phyloP scores from a whole-genome alignment of 768 basidiomycete species.

The Lanmaoa rubissima region DNA sequence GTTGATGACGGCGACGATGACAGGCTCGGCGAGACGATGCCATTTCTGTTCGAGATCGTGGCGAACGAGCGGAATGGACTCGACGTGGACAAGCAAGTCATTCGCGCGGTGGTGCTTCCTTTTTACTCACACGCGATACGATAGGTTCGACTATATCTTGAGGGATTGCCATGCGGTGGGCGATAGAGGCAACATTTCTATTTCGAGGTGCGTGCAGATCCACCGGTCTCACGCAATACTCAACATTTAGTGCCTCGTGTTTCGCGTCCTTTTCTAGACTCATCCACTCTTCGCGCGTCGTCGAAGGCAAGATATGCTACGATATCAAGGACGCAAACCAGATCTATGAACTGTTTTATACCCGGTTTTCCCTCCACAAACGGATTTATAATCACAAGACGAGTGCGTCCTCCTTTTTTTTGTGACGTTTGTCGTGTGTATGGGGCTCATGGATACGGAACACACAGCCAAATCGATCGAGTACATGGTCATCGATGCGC shows the following conservation, averaged over 20 bases:
- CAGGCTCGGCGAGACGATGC: slow-evolving; percentile 49
- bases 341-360: slow-evolving; percentile 47
- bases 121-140: neutral
- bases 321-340: slow-evolving; percentile 81
- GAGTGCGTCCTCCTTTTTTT: slow-evolving; percentile 23
- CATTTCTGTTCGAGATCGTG: slow-evolving; percentile 81
- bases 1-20: no score
- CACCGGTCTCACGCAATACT: neutral
- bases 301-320: slow-evolving; percentile 61
- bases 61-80: slow-evolving; percentile 79
- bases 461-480: slow-evolving; percentile 71
- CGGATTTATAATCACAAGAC: slow-evolving; percentile 82
- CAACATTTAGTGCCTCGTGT: no score
- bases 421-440: neutral
- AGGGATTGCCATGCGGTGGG: slow-evolving; percentile 75
- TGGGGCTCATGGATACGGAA: neutral
- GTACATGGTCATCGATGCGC: slow-evolving; percentile 80
- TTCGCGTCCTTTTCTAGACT: slow-evolving; percentile 44
- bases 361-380: slow-evolving; percentile 80
- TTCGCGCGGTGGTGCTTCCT: neutral
- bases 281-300: slow-evolving; percentile 70
- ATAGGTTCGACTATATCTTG: slow-evolving; percentile 79
- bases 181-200: slow-evolving; percentile 51
- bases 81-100: slow-evolving; percentile 76
- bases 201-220: slow-evolving; percentile 40